Base-by-base conservation (phyloP, 2,329 filamentous ascomycete species). In the Parascedosporium putredinis region DNA sequence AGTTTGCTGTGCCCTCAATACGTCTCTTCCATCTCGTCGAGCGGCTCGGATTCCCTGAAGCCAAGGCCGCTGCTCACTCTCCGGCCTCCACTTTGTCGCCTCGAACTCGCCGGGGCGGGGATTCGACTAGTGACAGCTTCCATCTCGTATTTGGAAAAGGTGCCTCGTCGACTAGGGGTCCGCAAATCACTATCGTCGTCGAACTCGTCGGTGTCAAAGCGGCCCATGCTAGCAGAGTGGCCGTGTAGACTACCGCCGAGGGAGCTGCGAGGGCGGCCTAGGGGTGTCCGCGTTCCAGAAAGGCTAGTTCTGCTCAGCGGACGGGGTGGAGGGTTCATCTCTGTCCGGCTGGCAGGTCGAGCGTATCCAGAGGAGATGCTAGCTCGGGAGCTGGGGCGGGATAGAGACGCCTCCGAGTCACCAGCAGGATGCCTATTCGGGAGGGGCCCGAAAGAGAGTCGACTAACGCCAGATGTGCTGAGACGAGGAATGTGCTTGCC, bases 331-430 rank as follows among this genome's bases (percentile, higher is more conserved):
- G 67, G 67, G 64, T 67, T 74, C 66, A 74, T 72, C 29, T 79
- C 76, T 16, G 67, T 70, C 52, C 77, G 69, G 52, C 77, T 81
- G 3, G 68, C 62, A 1, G 78, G 76, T 40, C 77, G 70, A 40
- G 72, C 73, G 51, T 73, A 74, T 20, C 47, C 47, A 46, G 72
- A 75, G 48, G 76, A 73, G 51, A 73, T 67, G 61, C 83, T 86
- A 57, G 84, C 79, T 55, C 86, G 81, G 59, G 86, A 90, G 67
- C 80, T 85, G 14, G 87, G 86, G 29, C 86, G 81, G 56, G 80
- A 83, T 55, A 75, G 68, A 18, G 70, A 65, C 14, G 64, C 58
- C 31, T 65, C 63, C 9, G 61, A 65, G 25, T 60, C 59, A 45
- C 64, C 59, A 2, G 71, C 71, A 12, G 74, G 74, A 46, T 69